Conservation (phyloP, 1,139 yeast species). For the Sugiyamaella grinbergsii region DNA sequence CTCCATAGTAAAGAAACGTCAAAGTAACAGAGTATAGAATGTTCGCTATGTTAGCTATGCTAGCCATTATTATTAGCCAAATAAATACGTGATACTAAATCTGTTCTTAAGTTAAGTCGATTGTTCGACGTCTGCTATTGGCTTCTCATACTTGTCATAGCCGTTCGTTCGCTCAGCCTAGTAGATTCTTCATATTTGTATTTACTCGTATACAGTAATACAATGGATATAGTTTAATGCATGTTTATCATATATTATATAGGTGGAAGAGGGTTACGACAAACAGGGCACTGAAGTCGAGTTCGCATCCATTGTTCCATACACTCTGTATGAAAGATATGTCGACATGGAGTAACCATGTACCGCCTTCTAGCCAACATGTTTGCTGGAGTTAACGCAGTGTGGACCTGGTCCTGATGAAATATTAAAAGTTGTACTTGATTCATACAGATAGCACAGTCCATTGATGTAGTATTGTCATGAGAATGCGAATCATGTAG, state of each 20-base stretch:
- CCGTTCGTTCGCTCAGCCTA: too few species aligned
- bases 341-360: slow-evolving; percentile 93
- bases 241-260: slow-evolving; percentile 29
- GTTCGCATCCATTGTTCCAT: slow-evolving; percentile 93
- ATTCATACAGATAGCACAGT: slow-evolving; percentile 91
- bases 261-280: slow-evolving; percentile 85
- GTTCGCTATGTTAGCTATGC: too few species aligned
- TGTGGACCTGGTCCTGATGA: slow-evolving; percentile 40
- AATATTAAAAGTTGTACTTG: slow-evolving; percentile 64
- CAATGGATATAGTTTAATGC: too few species aligned
- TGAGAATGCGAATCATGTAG: slow-evolving; percentile 6
- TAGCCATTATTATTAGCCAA: too few species aligned
- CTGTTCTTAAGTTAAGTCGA: too few species aligned
- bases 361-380: slow-evolving; percentile 50
- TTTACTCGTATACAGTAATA: too few species aligned
- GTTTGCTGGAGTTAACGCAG: slow-evolving; percentile 40
- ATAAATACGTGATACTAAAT: too few species aligned
- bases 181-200: too few species aligned
- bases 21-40: too few species aligned
- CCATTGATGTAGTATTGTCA: slow-evolving; percentile 41
- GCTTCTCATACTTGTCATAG: too few species aligned
- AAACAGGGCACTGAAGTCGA: slow-evolving; percentile 90
- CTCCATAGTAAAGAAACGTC: too few species aligned
- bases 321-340: slow-evolving; percentile 85
- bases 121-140: too few species aligned